Evolutionary conservation across 768 basidiomycete genomes (phyloP).

Genomic region (Trichaptum fuscoviolaceum): DNA sequence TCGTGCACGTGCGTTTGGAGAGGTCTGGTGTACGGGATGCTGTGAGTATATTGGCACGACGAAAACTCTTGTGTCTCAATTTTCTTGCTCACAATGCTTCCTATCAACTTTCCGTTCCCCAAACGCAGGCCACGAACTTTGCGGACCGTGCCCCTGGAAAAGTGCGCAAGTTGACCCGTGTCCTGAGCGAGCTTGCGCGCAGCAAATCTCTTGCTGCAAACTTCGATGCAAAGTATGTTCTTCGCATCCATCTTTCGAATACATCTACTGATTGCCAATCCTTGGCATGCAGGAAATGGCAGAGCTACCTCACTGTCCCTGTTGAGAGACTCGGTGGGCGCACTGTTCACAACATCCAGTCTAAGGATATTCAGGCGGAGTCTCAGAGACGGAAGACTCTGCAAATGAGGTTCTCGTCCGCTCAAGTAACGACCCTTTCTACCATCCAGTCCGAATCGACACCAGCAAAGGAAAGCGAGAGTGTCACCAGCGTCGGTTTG

Average conservation of each 20-base stretch:
- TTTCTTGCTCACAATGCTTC: not conserved
- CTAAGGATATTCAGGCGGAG: constrained; percentile 7
- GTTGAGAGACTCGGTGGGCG: constrained; percentile 10
- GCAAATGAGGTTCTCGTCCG: constrained; percentile 3
- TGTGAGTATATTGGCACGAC: not conserved
- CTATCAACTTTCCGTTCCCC: too few relatives aligned
- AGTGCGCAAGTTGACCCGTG: constrained; percentile 7
- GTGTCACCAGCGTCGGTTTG: too few relatives aligned
- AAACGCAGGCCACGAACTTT: not conserved
- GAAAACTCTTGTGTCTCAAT: too few relatives aligned
- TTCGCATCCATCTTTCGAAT: not conserved
- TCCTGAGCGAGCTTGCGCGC: constrained; percentile 7
- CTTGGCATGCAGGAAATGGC: constrained; percentile 8
- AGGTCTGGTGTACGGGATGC: not conserved
- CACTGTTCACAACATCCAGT: constrained; percentile 9
- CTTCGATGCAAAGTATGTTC: constrained; percentile 6
- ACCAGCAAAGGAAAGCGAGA: not conserved
- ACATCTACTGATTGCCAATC: not conserved
- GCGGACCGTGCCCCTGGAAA: not conserved
- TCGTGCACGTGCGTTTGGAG: constrained; percentile 18
- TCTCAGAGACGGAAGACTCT: constrained; percentile 3
- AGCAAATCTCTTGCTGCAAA: constrained; percentile 12
- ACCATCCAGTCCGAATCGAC: not conserved
- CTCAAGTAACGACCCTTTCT: not conserved
- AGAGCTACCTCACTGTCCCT: constrained; percentile 7